phyloP scores from a whole-genome alignment of 2,329 filamentous ascomycete species.

The Mycosphaerella arachidis region DNA sequence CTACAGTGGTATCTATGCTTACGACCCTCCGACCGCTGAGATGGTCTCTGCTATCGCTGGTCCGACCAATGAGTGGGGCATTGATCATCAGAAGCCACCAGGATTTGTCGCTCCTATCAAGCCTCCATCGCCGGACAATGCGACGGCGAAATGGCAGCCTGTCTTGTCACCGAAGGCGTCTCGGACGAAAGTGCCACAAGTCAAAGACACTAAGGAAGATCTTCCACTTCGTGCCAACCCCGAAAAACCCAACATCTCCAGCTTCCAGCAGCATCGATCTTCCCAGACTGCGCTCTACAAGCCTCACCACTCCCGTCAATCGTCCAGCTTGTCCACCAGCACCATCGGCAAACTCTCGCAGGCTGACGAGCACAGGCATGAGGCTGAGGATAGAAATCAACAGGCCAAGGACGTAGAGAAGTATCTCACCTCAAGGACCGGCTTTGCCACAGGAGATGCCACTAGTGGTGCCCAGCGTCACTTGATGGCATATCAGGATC shows the following conservation, averaged over 20 bases:
- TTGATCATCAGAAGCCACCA: background rate
- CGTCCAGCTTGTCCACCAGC: background rate
- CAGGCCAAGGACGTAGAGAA: background rate
- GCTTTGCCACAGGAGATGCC: background rate
- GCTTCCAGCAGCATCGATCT: background rate
- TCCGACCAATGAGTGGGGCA: background rate
- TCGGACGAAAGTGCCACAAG: background rate
- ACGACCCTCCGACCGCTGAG: constrained; percentile 1
- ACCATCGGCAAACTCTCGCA: background rate
- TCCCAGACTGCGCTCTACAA: background rate
- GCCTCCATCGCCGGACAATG: background rate
- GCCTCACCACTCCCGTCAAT: background rate
- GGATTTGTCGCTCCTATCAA: background rate
- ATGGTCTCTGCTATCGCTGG: background rate
- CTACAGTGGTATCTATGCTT: constrained; percentile 2
- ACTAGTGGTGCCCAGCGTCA: background rate
- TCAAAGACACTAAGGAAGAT: background rate
- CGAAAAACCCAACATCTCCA: background rate
- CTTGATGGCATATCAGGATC: constrained; percentile 1
- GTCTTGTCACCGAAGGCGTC: background rate
- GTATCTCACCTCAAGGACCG: background rate
- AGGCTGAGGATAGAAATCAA: background rate
- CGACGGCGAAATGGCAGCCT: background rate
- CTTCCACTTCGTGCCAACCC: background rate
- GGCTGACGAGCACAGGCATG: background rate